Evolutionary conservation across 2,329 filamentous ascomycete genomes (phyloP).

Genomic region (Epichloe typhina): DNA sequence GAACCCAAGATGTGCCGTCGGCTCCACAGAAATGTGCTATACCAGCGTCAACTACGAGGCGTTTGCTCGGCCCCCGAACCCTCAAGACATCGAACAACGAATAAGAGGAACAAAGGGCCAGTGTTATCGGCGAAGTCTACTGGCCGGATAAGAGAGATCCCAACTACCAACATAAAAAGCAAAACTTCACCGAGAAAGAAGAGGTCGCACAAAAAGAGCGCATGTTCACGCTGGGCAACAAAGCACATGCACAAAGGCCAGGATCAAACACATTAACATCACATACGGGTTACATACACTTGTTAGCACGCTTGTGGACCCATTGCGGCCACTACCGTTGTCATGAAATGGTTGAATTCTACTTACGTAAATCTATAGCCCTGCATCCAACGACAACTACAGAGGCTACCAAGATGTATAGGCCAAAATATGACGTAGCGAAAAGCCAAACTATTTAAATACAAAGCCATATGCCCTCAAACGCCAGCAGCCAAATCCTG

Average conservation of each 20-base stretch:
- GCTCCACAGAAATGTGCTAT: neutral
- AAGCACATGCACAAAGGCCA: neutral
- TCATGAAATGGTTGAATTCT: neutral
- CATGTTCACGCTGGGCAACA: neutral
- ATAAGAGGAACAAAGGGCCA: neutral
- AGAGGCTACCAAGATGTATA: conserved; percentile 10
- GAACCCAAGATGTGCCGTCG: too few species aligned
- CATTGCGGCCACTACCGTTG: neutral
- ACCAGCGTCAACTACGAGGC: neutral
- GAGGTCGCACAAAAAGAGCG: neutral
- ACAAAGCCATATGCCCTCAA: conserved; percentile 21
- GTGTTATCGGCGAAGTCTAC: neutral
- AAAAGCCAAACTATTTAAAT: conserved; percentile 7
- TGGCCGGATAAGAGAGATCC: neutral
- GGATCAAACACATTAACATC: neutral
- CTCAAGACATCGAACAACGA: neutral
- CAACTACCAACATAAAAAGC: neutral
- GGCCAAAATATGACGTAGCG: conserved; percentile 7
- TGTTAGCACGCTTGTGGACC: neutral
- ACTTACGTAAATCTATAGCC: neutral
- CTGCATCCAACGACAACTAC: neutral
- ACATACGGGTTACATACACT: too few species aligned
- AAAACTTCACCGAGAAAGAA: neutral
- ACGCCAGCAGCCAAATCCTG: conserved; percentile 22
- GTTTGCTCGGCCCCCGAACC: neutral